Conservation (phyloP, 352 stramenopile genomes). For the Pythium aristosporum region DNA sequence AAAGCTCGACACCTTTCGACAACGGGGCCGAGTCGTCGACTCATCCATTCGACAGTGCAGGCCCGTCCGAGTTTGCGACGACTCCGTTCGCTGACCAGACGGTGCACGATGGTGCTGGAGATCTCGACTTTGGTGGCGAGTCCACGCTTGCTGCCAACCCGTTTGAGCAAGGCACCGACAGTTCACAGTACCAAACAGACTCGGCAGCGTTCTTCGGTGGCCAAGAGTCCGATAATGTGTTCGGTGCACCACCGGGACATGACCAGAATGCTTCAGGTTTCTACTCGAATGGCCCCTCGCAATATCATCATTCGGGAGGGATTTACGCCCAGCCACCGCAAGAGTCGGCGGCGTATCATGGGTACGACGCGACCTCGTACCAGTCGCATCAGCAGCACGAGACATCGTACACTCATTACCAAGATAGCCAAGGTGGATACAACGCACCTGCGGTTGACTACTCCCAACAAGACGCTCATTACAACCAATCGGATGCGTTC, state of each 20-base stretch:
- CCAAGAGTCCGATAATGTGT: slow-evolving; percentile 14
- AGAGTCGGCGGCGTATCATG: slow-evolving; percentile 1
- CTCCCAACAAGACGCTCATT: neutral
- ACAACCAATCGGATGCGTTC: neutral
- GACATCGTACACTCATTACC: slow-evolving; percentile 2
- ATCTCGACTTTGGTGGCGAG: neutral
- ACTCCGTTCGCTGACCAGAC: neutral
- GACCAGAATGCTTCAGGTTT: slow-evolving; percentile 32
- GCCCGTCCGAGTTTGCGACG: neutral
- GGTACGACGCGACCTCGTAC: slow-evolving; percentile 4
- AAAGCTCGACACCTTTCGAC: neutral
- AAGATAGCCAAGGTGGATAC: slow-evolving; percentile 8
- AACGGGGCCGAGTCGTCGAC: neutral
- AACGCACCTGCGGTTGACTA: neutral
- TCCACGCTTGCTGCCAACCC: neutral
- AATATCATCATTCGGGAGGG: slow-evolving; percentile 25
- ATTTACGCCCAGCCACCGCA: slow-evolving; percentile 22
- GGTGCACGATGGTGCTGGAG: neutral
- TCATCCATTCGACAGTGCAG: slow-evolving; percentile 3
- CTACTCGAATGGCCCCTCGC: slow-evolving; percentile 34
- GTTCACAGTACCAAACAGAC: slow-evolving; percentile 12
- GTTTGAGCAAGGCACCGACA: slow-evolving; percentile 3
- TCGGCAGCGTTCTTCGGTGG: slow-evolving; percentile 37
- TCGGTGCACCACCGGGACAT: neutral
- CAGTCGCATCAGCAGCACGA: slow-evolving; percentile 4